These are phyloP conservation scores for Brettanomyces anomalus DNA, from an alignment of 805 yeast genomes.

Conservation along the genomic window DNA sequence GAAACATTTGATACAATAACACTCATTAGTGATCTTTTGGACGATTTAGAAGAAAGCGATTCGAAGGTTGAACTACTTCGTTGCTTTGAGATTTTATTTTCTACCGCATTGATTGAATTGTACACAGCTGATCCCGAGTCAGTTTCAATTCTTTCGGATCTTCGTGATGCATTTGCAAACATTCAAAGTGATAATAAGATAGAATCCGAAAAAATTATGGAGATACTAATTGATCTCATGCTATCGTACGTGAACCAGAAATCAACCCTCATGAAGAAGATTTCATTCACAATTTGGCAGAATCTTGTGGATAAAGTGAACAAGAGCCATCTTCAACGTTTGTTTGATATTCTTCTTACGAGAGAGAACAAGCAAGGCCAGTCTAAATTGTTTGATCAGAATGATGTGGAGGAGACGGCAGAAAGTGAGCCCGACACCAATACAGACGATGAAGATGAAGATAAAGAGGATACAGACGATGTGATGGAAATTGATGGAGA, in stretches of 20 bases:
- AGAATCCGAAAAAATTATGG: conserved; percentile 27
- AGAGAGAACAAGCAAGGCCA: conserved; percentile 82
- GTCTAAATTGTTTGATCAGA: conserved; percentile 61
- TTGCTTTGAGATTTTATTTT: conserved; percentile 64
- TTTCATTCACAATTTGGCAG: conserved; percentile 41
- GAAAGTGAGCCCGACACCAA: conserved; percentile 29
- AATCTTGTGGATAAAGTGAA: conserved; percentile 41
- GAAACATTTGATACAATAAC: conserved; percentile 38
- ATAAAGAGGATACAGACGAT: conserved; percentile 36
- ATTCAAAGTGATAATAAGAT: conserved; percentile 23
- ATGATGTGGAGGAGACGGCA: conserved; percentile 34
- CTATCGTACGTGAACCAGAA: conserved; percentile 49
- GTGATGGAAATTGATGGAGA: conserved; percentile 30
- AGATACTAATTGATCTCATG: conserved; percentile 40
- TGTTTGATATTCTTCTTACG: conserved; percentile 49
- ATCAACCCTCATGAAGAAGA: conserved; percentile 46
- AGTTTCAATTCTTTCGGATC: conserved; percentile 61
- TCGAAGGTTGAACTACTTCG: conserved; percentile 24
- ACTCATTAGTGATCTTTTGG: conserved; percentile 25
- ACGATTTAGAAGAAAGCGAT: conserved; percentile 18
- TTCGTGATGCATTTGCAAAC: conserved; percentile 49
- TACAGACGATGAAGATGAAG: conserved; percentile 36
- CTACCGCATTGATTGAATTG: conserved; percentile 69
- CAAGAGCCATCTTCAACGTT: conserved; percentile 34
- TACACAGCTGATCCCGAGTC: conserved; percentile 76